Evolutionary conservation across 768 basidiomycete species (phyloP).

Genomic region (Mycena crocata): DNA sequence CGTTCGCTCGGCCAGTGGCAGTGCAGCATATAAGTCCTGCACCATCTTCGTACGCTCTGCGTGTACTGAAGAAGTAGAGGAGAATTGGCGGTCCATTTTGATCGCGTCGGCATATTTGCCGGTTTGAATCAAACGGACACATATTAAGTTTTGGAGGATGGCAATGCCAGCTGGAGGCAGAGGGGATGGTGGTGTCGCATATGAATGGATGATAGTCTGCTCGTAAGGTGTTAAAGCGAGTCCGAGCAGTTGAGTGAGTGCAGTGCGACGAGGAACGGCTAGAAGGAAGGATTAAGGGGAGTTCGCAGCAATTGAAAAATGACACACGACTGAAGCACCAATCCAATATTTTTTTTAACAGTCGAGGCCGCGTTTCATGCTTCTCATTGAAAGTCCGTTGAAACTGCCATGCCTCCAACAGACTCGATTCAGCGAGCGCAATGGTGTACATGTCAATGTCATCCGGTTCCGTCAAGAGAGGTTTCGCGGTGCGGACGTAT

Average conservation of each 20-base stretch:
- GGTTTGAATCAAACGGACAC: conserved; percentile 78
- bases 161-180: conserved; percentile 63
- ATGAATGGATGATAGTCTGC: conserved; percentile 64
- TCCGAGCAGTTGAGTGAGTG: conserved; percentile 71
- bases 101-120: conserved; percentile 81
- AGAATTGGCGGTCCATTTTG: conserved; percentile 76
- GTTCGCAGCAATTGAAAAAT: not conserved
- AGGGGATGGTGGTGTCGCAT: conserved; percentile 65
- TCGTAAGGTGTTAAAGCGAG: conserved; percentile 77
- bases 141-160: conserved; percentile 81
- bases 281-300: conserved; percentile 3
- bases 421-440: conserved; percentile 72
- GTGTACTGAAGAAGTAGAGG: conserved; percentile 53
- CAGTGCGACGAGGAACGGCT: conserved; percentile 58
- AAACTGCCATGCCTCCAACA: conserved; percentile 82
- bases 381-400: conserved; percentile 76
- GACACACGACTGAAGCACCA: conserved; percentile 80
- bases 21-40: conserved; percentile 71
- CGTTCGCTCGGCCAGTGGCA: conserved; percentile 72
- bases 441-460: conserved; percentile 79
- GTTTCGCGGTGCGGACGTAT: conserved; percentile 83
- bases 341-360: conserved; percentile 69
- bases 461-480: conserved; percentile 72
- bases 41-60: conserved; percentile 72
- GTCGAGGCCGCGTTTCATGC: conserved; percentile 61